Conservation (phyloP, 2,329 filamentous ascomycete species). For the Pseudogymnoascus verrucosus region DNA sequence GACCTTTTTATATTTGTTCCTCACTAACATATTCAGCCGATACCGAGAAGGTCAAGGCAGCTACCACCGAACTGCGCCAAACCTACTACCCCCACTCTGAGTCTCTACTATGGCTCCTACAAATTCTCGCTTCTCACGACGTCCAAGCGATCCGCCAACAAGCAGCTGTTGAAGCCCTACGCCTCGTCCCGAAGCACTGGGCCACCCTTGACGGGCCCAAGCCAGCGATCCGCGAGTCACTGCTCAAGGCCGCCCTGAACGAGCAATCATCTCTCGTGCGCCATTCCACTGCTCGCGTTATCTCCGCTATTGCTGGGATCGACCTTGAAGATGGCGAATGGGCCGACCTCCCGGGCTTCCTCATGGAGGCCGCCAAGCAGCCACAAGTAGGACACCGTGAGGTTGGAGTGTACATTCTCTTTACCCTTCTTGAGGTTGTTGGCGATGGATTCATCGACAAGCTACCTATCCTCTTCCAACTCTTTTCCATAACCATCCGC, state of each 20-base stretch:
- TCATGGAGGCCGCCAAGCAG: slow-evolving; percentile 72
- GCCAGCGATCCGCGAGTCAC: slow-evolving; percentile 67
- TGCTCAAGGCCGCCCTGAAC: slow-evolving; percentile 75
- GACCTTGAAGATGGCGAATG: slow-evolving; percentile 85
- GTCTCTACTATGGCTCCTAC: slow-evolving; percentile 76
- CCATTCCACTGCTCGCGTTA: slow-evolving; percentile 80
- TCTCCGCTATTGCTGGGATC: slow-evolving; percentile 76
- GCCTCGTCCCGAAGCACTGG: slow-evolving; percentile 84
- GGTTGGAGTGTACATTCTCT: slow-evolving; percentile 88
- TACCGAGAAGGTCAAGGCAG: slow-evolving; percentile 81
- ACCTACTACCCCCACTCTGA: slow-evolving; percentile 84
- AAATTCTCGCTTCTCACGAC: slow-evolving; percentile 75
- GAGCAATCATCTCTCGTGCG: slow-evolving; percentile 71
- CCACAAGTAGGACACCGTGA: slow-evolving; percentile 72
- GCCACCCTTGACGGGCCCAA: slow-evolving; percentile 67
- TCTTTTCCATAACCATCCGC: slow-evolving; percentile 81
- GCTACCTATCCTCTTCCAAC: slow-evolving; percentile 66
- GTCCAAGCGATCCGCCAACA: slow-evolving; percentile 72
- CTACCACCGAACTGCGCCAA: slow-evolving; percentile 84
- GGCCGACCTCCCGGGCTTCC: slow-evolving; percentile 68
- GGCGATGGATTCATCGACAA: slow-evolving; percentile 79
- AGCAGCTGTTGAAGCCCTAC: slow-evolving; percentile 81
- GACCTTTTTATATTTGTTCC: slow-evolving; percentile 8
- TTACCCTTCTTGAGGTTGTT: slow-evolving; percentile 80
- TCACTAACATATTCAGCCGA: slow-evolving; percentile 52